Base-by-base conservation (phyloP, 805 yeast genomes). In the Wickerhamiella brachini region DNA sequence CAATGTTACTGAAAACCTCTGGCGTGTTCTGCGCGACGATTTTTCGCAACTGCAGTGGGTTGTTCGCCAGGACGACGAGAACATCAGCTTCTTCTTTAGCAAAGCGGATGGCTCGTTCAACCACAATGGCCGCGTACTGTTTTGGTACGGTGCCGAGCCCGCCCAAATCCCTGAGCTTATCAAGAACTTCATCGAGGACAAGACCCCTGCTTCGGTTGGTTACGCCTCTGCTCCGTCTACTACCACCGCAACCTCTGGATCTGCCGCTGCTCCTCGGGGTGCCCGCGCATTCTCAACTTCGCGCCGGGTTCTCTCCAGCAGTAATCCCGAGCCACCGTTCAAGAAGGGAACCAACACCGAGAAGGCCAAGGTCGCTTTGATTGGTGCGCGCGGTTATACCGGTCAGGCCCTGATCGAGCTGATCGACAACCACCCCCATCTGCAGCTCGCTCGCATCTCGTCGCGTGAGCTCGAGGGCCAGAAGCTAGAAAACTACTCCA, bases 381-480 rank as follows among this genome's bases (percentile, higher is more conserved):
- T 93, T 64, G 99, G 99, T 59, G 99, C 99, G 43, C 83, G 99
- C 71, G 99, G 99, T 29, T 87, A 77, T 70, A 90, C 97, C 18
- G 99, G 98, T 37, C 95, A 85, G 70, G 90, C 90, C 62, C 76
- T 93, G 66, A 87, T 93, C 56, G 77, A 83, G 38, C 74, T 93
- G 72, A 84, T 93, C 56, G 85, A 93, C 68, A 71, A 75, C 48
- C 99, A 93, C 69, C 95, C 95, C 45, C 78, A 78, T 65, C 73
- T 93, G 58, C 97, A 90, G 62, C 70, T 93, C 50, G 76, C 90
- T 6, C 95, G 93, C 64, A 97, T 93, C 50, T 90, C 97, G 1
- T 90, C 97, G 22, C 85, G 99, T 68, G 97, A 93, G 67, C 75
- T 93, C 55, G 76, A 77, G 54, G 99, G 99, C 49, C 81, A 84